A percentile compares a stretch with the other conserved stretches of the same genome.
Conservation (phyloP, 352 stramenopile species). For the Phytophthora pisi region DNA sequence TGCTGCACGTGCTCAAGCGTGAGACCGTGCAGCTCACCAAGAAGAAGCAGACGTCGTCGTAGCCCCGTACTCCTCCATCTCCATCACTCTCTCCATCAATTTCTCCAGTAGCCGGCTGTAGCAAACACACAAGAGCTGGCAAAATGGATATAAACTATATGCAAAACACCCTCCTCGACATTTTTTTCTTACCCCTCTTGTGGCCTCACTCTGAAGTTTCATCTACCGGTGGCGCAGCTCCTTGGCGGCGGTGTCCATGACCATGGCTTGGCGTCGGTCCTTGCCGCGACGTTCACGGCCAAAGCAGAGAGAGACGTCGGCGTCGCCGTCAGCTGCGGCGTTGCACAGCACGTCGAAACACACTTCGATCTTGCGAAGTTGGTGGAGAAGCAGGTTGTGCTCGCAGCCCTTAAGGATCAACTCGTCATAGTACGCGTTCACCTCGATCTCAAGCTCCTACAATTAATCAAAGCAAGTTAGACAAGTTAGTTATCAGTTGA, state of each 20-base stretch:
- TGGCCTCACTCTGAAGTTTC: not conserved
- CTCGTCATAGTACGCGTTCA: slow-evolving; percentile 77
- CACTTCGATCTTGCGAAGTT: slow-evolving; percentile 71
- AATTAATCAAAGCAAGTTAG: not conserved
- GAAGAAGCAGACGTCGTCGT: slow-evolving; percentile 93
- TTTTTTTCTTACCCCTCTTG: slow-evolving; percentile 4
- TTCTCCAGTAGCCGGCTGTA: slow-evolving; percentile 4
- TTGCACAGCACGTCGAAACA: slow-evolving; percentile 68
- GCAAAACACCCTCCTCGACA: slow-evolving; percentile 4
- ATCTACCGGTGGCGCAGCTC: slow-evolving; percentile 66
- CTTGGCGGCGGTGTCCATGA: slow-evolving; percentile 66
- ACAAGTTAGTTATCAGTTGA: slow-evolving; percentile 5
- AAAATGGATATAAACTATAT: slow-evolving; percentile 26
- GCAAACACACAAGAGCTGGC: slow-evolving; percentile 1
- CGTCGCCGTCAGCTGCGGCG: slow-evolving; percentile 32
- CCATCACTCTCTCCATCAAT: not conserved
- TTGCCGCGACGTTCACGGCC: slow-evolving; percentile 71
- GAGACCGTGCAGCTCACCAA: slow-evolving; percentile 95
- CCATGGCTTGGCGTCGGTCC: slow-evolving; percentile 69
- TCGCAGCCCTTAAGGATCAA: slow-evolving; percentile 48
- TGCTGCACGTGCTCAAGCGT: slow-evolving; percentile 95
- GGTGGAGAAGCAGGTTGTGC: slow-evolving; percentile 68
- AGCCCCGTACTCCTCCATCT: slow-evolving; percentile 1
- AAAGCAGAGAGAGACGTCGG: slow-evolving; percentile 51
- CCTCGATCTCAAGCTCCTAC: slow-evolving; percentile 79